phyloP scores from a whole-genome alignment of 345 rosid genomes.

The Pistacia atlantica region DNA sequence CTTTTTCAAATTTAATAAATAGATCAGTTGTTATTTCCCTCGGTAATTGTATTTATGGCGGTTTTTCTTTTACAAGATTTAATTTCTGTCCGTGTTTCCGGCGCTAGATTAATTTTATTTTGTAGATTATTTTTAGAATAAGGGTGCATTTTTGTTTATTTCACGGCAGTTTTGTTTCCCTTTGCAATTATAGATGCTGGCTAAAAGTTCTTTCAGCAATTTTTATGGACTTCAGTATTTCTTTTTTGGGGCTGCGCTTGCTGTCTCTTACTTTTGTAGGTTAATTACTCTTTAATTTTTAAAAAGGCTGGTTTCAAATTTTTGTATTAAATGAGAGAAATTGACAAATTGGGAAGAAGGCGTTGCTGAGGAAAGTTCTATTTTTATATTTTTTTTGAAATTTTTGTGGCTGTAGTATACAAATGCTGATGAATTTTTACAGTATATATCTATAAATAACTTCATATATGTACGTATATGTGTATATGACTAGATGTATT shows the following conservation, averaged over 20 bases:
- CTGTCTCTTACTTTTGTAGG: background rate
- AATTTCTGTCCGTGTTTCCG: too few species aligned
- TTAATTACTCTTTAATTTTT: background rate
- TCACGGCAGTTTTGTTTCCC: background rate
- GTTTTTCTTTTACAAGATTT: background rate
- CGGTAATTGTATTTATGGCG: background rate
- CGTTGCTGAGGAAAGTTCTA: too few species aligned
- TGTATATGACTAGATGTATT: background rate
- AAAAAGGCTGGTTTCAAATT: background rate
- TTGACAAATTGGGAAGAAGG: too few species aligned
- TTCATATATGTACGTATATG: background rate
- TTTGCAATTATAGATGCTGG: background rate
- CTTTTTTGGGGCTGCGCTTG: background rate
- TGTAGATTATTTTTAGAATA: background rate
- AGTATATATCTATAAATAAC: background rate
- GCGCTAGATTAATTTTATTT: background rate
- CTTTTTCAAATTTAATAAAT: background rate
- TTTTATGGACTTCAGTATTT: background rate
- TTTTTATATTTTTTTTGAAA: background rate
- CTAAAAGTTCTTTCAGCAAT: background rate
- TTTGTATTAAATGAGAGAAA: background rate
- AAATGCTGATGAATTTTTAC: background rate
- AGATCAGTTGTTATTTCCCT: background rate
- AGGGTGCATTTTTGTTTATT: background rate
- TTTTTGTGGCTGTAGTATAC: too few species aligned